Base-by-base conservation (phyloP, 345 rosid species). In the Populus davidiana region DNA sequence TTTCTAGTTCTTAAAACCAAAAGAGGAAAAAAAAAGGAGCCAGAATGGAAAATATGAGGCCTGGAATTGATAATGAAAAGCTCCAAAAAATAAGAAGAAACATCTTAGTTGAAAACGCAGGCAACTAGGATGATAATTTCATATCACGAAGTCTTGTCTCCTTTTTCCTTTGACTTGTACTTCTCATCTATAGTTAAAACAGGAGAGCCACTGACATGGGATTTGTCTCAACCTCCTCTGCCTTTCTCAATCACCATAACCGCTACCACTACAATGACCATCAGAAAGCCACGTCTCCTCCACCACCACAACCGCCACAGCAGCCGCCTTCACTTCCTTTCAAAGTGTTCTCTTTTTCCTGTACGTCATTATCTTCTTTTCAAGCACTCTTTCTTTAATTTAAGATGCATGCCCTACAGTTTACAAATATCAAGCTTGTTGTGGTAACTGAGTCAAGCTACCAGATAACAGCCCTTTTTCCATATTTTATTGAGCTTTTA, bases 321-420 rank as follows among this genome's bases (percentile, higher is more conserved):
- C 70, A 52, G 66, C 72, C 71, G 66, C 25, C 75, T 23, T 66
- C 70, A 35, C 61, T 21, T 52, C 69, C 9, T 56, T 7, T 47
- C 75, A 14, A 29, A 52, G 16, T 72, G 67, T 62, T 44, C 69
- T 67, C 67, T 12, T 49, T 33, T 72, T 70, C 56, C 75, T 72
- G 85, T 80, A 52, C 70, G 85, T 72, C 72, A 44, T 31, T 69
- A 5, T 44, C 47, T 35, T 31, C 39, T 47, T 56, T 54, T 66
- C 21, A 7, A n/a, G 41, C 63, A 20, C 50, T 17, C n/a, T n/a
- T 61, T 23, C 62, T 23, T 23, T 27, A 25, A 16, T 23, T 29
- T 8, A 36, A 31, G 21, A 50, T 6, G 56, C 56, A 50, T 50
- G 56, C 23, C 59, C 59, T 52, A 2, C 59, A 17, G 3, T 20